Percentiles rank a stretch among this genome's conserved stretches.
Conservation (phyloP, 2,329 filamentous ascomycete genomes). For the Sphaerulina vaccinii region DNA sequence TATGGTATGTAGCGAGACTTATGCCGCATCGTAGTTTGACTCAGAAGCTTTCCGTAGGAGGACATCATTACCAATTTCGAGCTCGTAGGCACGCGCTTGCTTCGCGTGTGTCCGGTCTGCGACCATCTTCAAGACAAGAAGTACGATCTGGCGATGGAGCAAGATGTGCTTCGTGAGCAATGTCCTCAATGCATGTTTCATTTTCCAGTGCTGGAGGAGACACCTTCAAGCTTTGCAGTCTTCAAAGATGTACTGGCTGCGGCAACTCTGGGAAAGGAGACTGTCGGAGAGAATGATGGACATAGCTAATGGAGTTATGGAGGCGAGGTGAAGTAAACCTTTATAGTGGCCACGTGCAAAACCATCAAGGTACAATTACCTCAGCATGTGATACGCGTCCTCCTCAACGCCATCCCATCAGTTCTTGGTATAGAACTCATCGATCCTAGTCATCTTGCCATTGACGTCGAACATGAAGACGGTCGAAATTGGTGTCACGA, state of each 20-base stretch:
- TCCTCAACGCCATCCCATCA: constrained; percentile 9
- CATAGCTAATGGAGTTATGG: too few relatives aligned
- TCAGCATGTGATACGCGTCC: background rate
- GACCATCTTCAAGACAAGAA: constrained; percentile 10
- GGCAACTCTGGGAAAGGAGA: too few relatives aligned
- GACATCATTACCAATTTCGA: constrained; percentile 15
- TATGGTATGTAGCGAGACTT: too few relatives aligned
- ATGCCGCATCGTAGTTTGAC: too few relatives aligned
- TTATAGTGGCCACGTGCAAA: too few relatives aligned
- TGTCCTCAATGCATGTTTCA: constrained; percentile 12
- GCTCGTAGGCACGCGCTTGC: constrained; percentile 10
- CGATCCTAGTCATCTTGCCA: constrained; percentile 10
- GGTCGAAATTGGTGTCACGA: constrained; percentile 3
- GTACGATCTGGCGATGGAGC: constrained; percentile 11
- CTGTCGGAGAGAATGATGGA: too few relatives aligned
- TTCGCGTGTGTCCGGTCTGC: constrained; percentile 13
- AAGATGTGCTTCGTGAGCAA: constrained; percentile 2
- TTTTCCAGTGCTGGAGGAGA: constrained; percentile 13
- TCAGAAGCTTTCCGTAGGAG: too few relatives aligned
- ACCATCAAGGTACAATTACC: too few relatives aligned
- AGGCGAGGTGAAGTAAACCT: too few relatives aligned
- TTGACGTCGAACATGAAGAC: constrained; percentile 2
- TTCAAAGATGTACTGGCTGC: constrained; percentile 17
- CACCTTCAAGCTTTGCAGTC: constrained; percentile 10
- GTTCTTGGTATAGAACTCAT: constrained; percentile 11